Evolutionary conservation across 2,329 filamentous ascomycete species (phyloP), one percentile per base, ranked within the genome.

Genomic region (Pseudogymnoascus sp.): DNA sequence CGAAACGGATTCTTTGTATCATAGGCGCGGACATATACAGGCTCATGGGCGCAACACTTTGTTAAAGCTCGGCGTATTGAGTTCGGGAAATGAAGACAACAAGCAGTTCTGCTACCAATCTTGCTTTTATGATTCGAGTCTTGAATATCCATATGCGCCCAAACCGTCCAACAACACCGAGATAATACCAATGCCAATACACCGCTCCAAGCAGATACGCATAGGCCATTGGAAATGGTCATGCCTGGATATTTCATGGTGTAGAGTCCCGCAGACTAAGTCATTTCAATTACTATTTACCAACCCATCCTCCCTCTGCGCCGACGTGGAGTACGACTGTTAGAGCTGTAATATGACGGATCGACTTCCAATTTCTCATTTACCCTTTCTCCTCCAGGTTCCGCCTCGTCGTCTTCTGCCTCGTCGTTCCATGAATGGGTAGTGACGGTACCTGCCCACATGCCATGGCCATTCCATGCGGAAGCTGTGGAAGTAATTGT

Each of bases 401-500:
- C 76, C 5, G 77, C 85, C 66, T 88, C 83, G 65, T 87, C 85
- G 21, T 80, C 77, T 5, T 81, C 77, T 11, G 80, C 72, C 5
- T 80, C 83, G 66, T 88, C 85, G 63, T 87, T 88, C 87, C 87
- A 90, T 8, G 78, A 80, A 73, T 89, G 87, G 25, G 88, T 77
- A 1, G 84, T 87, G 66, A 85, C 88, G 2, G 87, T 89, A 11
- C 87, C 87, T 14, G 82, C 80, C 0, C 80, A 79, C 68, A 83
- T 82, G 23, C 84, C 85, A 78, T 83, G 88, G 52, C 87, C 87
- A 69, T 88, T 89, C 87, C 86, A 89, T 3, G 82, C 84, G 8
- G 87, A 88, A 59, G 87, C 87, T 83, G 63, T 16, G 16, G 3
- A 55, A 7, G 28, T 40, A 49, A 33, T 43, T 14, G 31, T 69